Evolutionary conservation across 345 rosid genomes (phyloP), one percentile per base, ranked within the genome.

Genomic region (Citrus medica): DNA sequence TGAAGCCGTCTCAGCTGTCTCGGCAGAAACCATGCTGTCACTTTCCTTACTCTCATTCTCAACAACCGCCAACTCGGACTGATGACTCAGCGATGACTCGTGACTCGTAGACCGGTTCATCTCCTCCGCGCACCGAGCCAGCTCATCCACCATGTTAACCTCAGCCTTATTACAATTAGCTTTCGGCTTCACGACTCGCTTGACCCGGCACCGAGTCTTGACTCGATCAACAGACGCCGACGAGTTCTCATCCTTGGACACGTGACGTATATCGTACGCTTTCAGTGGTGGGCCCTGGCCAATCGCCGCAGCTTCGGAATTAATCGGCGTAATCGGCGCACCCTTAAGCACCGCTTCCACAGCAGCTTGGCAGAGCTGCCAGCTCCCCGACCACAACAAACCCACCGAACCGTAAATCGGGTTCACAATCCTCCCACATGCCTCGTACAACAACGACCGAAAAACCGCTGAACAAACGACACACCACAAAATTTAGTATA

Each of bases 391-490:
- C 95, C 94, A 92, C 69, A 97, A 77, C 83, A 97, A 79, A 12
- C 99, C 99, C 2, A 93, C 98, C 19, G 99, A 97, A 24, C 99
- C 99, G 46, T 92, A 92, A 38, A 97, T 94, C 55, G 99, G 99
- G 86, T 97, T 93, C 82, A 97, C 92, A 22, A 97, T 92, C 82
- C 99, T 84, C 24, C 99, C 99, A 42, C 99, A 97, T 22, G 99
- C 99, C 87, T 97, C 99, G 58, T 94, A 94, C 46, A 97, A 79
- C 90, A 97, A 88, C 4, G 99, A 97, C 83, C 98, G 87, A 81
- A 94, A 97, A 78, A 97, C 90, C 21, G 91, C 98, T 97, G 94
- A 21, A 64, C 58, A 28, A 17, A 4, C 38, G 5, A 42, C 1
- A 79, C 2, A 71, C 2, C 2, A 25, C 12, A 9, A 32, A 21